Percentiles rank a stretch among this genome's conserved stretches.
phyloP scores from a whole-genome alignment of 1,284 basidiomycete species.

The Wolfiporia cocos region DNA sequence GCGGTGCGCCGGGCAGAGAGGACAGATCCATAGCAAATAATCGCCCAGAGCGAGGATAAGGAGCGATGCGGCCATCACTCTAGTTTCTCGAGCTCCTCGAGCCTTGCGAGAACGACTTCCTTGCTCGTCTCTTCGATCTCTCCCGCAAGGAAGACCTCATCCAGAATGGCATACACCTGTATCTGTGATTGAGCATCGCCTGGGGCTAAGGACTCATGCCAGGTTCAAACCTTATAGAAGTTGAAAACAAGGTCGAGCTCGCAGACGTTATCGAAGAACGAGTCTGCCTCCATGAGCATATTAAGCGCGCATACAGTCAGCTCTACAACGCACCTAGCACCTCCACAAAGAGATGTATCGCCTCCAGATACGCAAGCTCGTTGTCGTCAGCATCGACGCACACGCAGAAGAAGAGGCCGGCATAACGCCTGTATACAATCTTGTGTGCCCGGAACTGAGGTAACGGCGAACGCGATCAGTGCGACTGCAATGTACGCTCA shows the following conservation, averaged over 20 bases:
- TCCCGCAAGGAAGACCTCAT: constrained; percentile 98
- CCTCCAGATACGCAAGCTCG: constrained; percentile 94
- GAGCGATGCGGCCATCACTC: too few species aligned
- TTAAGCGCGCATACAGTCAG: constrained; percentile 1
- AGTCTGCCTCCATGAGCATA: constrained; percentile 46
- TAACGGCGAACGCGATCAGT: not conserved
- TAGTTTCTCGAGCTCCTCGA: constrained; percentile 89
- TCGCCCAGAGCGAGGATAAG: too few species aligned
- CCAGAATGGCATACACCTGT: constrained; percentile 93
- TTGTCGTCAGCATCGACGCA: constrained; percentile 99
- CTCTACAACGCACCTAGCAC: constrained; percentile 70
- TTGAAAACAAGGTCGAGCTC: constrained; percentile 97
- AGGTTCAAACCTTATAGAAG: constrained; percentile 83
- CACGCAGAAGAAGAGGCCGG: constrained; percentile 96
- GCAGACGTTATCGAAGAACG: constrained; percentile 98
- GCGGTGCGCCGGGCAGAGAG: too few species aligned
- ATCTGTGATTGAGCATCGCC: too few species aligned
- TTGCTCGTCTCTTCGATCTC: constrained; percentile 99
- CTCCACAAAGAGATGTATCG: constrained; percentile 97
- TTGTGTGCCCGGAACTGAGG: constrained; percentile 90
- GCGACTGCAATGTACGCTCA: not conserved
- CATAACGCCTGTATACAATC: constrained; percentile 92
- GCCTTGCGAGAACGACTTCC: constrained; percentile 84
- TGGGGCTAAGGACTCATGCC: not conserved
- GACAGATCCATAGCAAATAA: too few species aligned